Conservation (phyloP, 73 alveolate genomes). For the Tetrahymena elliotti region DNA sequence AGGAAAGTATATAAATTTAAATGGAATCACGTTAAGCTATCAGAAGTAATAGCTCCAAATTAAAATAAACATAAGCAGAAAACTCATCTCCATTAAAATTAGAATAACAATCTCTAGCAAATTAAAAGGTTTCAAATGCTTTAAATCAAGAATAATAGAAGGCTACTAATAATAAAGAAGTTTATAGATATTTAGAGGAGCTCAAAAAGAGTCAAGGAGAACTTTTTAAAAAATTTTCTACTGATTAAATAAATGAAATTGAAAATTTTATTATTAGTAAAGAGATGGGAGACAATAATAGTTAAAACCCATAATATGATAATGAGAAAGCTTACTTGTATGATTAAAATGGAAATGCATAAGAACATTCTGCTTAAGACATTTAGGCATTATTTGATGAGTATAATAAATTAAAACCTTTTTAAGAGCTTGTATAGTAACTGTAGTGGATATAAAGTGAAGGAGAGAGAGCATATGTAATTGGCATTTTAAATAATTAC, state of each 20-base stretch:
- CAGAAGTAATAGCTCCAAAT: not conserved
- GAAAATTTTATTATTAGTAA: not conserved
- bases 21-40: not conserved
- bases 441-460: not conserved
- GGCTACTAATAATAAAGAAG: not conserved
- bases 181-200: not conserved
- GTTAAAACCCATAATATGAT: not conserved
- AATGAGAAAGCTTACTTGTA: not conserved
- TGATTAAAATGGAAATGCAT: not conserved
- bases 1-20: too few relatives aligned
- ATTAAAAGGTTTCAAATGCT: not conserved
- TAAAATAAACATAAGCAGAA: not conserved
- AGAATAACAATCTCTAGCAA: not conserved
- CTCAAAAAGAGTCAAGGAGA: not conserved
- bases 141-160: not conserved
- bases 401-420: not conserved
- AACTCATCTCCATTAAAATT: not conserved
- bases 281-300: not conserved
- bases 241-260: not conserved
- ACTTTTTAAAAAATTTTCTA: not conserved
- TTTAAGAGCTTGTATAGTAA: not conserved
- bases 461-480: not conserved
- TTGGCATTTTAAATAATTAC: not conserved
- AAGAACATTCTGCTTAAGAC: not conserved
- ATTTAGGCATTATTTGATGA: not conserved